Evolutionary conservation across 331 rosid species (phyloP).

Genomic region (Acacia concinna): DNA sequence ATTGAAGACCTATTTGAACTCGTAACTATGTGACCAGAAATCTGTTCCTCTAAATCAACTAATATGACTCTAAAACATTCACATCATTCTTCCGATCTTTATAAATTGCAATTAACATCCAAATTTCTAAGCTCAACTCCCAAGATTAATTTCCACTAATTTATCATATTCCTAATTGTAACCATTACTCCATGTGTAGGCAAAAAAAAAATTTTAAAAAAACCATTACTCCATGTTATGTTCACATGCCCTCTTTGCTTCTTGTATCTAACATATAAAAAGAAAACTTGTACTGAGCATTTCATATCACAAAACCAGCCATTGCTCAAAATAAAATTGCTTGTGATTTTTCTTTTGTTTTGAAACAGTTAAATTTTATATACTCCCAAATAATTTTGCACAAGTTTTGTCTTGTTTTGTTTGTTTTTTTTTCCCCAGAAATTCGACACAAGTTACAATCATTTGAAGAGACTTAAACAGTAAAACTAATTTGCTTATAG

Average conservation of each 20-base stretch:
- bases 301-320: background rate
- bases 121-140: background rate
- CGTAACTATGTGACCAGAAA: no score
- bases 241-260: background rate
- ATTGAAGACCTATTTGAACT: no score
- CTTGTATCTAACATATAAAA: background rate
- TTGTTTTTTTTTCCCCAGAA: background rate
- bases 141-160: background rate
- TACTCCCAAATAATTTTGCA: no score
- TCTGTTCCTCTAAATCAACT: no score
- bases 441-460: background rate
- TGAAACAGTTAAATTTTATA: no score
- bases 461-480: background rate
- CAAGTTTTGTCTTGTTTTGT: no score
- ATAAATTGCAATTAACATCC: background rate
- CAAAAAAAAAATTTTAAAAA: no score
- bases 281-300: background rate
- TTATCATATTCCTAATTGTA: background rate
- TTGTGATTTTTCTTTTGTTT: no score
- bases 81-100: no score
- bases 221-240: background rate
- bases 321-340: background rate
- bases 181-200: no score
- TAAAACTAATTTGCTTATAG: constrained; percentile 8
- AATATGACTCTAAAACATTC: no score